Evolutionary conservation across 768 basidiomycete genomes (phyloP), one percentile per base, ranked within the genome.

Genomic region (Termitomyces sp.): DNA sequence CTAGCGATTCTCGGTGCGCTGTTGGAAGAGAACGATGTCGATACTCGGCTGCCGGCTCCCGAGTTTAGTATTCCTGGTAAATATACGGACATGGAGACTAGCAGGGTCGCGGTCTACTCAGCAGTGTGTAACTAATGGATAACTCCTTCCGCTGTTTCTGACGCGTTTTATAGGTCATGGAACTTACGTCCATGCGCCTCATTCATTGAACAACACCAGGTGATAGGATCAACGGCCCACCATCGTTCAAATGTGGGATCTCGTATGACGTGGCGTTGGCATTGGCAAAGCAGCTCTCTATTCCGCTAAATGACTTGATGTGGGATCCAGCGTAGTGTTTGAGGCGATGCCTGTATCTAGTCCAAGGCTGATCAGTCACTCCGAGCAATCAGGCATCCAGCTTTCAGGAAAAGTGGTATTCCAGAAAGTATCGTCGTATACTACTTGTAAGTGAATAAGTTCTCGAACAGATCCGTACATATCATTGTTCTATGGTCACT

Each of bases 1-100:
- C 68, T 92, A 4, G 93, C 56, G 22, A 55, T 55, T 24, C 79
- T 95, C 2, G 92, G 91, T 1, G 82, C 86, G 0, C 73, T 97
- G 1, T 66, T 93, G 13, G 88, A 91, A 66, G 92, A 92, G 68
- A 84, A 91, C 65, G 88, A 85, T 64, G 73, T 70, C n/a, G n/a
- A n/a, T n/a, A n/a, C n/a, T n/a, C n/a, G n/a, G n/a, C n/a, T n/a
- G n/a, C n/a, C n/a, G n/a, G n/a, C n/a, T n/a, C n/a, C n/a, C n/a
- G n/a, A n/a, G n/a, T n/a, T n/a, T n/a, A n/a, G n/a, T n/a, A n/a
- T n/a, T n/a, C n/a, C n/a, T n/a, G n/a, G n/a, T n/a, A n/a, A n/a
- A n/a, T n/a, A n/a, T n/a, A n/a, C n/a, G n/a, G n/a, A n/a, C n/a
- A n/a, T n/a, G n/a, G n/a, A n/a, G n/a, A n/a, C n/a, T n/a, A n/a